These are phyloP conservation scores for Trebouxia sp. DNA, from an alignment of 139 green algal genomes.

Conservation along the genomic window DNA sequence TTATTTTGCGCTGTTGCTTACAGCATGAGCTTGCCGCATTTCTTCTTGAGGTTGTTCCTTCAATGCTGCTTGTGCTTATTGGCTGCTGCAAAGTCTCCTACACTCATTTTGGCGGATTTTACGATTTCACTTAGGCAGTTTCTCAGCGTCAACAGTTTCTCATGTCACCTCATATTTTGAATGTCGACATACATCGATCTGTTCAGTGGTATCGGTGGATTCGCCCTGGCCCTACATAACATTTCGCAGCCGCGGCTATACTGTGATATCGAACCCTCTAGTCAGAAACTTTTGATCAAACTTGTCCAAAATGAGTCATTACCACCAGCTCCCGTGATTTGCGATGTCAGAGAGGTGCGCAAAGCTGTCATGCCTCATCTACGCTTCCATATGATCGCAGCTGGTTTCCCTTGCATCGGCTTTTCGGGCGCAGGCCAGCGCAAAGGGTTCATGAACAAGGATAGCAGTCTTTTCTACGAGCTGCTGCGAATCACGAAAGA, in stretches of 20 bases:
- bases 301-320: constrained; percentile 20
- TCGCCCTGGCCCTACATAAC: constrained; percentile 2
- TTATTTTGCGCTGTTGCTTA: constrained; percentile 13
- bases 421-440: constrained; percentile 11
- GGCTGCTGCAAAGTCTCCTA: constrained; percentile 1
- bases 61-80: neutral
- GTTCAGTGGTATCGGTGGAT: constrained; percentile 25
- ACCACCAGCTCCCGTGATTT: constrained; percentile 5
- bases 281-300: constrained; percentile 22
- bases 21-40: constrained; percentile 1
- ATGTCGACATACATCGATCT: constrained; percentile 24
- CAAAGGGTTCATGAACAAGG: constrained; percentile 11
- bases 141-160: constrained; percentile 21
- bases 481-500: constrained; percentile 24
- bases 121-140: constrained; percentile 13
- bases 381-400: constrained; percentile 23
- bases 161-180: constrained; percentile 10
- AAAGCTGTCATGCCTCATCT: constrained; percentile 9
- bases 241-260: constrained; percentile 20
- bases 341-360: neutral
- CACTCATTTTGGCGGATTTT: constrained; percentile 5
- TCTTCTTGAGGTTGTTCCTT: constrained; percentile 4
- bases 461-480: constrained; percentile 23
- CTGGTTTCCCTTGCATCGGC: constrained; percentile 17
- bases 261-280: constrained; percentile 16